Evolutionary conservation across 305 asterid genomes (phyloP), one percentile per base, ranked within the genome.

Genomic region (Rubia balearica): DNA sequence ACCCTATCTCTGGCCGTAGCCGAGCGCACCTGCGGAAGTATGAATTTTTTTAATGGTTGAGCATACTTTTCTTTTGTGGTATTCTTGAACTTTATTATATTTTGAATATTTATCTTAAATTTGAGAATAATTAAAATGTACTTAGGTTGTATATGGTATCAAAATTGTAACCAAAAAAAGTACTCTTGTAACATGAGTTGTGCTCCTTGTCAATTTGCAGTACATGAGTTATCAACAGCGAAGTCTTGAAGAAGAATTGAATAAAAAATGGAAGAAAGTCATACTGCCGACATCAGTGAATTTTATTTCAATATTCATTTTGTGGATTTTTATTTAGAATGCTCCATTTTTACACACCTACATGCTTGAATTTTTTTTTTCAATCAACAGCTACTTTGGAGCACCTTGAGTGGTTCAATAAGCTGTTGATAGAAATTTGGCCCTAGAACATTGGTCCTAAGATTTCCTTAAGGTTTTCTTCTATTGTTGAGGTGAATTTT

Each of bases 361-460:
- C 43, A 74, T 59, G 9, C 59, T 19, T 53, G 59, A 53, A 49
- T 57, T 65, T 77, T 49, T 48, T 63, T 17, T 6, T 64, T 41
- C 89, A 95, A 97, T 84, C 89, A 42, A 80, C 66, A 45, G 92
- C 99, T 63, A 96, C 99, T 43, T 75, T 92, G 83, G 99, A 95
- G 79, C 98, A 92, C 70, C 90, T 97, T 78, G 92, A 95, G 83
- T 95, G 99, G 99, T 85, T 95, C 80, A 92, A 95, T 86, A 92
- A 90, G 82, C 87, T 92, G 69, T 65, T 90, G 51, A 71, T 79
- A 49, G 97, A 92, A 79, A 75, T 89, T 75, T 95, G 99, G 99
- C 85, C 83, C 67, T 87, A 83, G 65, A 92, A 75, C 76, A 76
- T 92, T 56, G 84, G 81, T 76, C 96, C 90, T 40, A 92, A 87